Percentiles rank a stretch among this genome's conserved stretches.
Evolutionary conservation across 2,329 filamentous ascomycete genomes (phyloP).

Genomic region (Macrophomina phaseolina): DNA sequence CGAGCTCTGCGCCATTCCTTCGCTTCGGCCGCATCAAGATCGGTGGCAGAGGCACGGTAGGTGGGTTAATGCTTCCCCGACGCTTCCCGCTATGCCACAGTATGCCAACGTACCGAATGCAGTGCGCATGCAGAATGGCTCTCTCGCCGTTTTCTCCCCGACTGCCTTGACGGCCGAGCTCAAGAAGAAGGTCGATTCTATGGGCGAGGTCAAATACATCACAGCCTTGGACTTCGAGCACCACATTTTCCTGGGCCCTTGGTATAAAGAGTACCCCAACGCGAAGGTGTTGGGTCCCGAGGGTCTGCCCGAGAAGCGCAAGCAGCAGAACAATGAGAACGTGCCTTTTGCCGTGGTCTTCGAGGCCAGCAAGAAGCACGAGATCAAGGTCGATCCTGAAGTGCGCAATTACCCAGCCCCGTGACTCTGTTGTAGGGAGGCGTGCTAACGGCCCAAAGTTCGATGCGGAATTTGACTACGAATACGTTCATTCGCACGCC

Average conservation of each 20-base stretch:
- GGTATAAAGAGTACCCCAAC: constrained; percentile 77
- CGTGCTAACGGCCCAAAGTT: constrained; percentile 54
- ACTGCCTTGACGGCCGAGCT: constrained; percentile 81
- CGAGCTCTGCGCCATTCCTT: constrained; percentile 81
- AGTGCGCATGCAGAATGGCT: constrained; percentile 80
- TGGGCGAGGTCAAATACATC: constrained; percentile 78
- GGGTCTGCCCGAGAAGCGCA: constrained; percentile 82
- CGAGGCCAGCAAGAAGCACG: constrained; percentile 39
- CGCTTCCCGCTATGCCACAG: no score
- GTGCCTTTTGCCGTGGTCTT: constrained; percentile 71
- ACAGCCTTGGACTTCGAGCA: constrained; percentile 89
- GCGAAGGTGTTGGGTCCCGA: constrained; percentile 84
- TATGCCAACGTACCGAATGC: constrained; percentile 29
- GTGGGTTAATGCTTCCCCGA: constrained; percentile 55
- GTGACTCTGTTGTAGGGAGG: not conserved
- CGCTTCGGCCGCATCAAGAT: constrained; percentile 81
- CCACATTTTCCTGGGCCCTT: constrained; percentile 89
- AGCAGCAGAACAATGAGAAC: constrained; percentile 62
- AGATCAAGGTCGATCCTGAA: constrained; percentile 67
- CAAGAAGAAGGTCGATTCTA: constrained; percentile 63
- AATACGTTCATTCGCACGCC: constrained; percentile 78
- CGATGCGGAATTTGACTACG: constrained; percentile 81
- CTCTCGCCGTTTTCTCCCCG: constrained; percentile 89
- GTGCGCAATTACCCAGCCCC: constrained; percentile 2
- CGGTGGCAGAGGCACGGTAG: constrained; percentile 84